Base-by-base conservation (phyloP, 805 yeast genomes). In the Yamadazyma phyllophila region DNA sequence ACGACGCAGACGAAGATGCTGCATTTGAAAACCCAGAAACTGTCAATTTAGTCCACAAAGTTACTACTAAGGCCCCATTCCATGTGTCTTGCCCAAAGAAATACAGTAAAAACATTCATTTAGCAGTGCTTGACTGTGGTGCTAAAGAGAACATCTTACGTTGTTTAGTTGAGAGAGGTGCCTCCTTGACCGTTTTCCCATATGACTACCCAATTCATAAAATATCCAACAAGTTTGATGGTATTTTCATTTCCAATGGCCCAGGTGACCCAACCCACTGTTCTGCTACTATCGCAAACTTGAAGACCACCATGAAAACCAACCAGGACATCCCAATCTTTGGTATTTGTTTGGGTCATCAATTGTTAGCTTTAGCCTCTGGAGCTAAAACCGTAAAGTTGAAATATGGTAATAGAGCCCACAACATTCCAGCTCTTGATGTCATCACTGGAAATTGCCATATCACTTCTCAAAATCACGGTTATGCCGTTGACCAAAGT, bases 351-450 rank as follows among this genome's bases (percentile, higher is more conserved):
- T 75, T 94, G 56, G 99, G 99, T 36, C 99, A 94, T 72, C 99
- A 95, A 74, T 78, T 94, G 58, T 78, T 94, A 55, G 97, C 98
- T 8, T 78, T 92, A 52, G 99, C 99, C 11, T 78, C 90, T 12
- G 99, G 98, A 47, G 98, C 96, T 27, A 82, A 83, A 61, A 94
- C 99, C 39, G 65, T 85, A 60, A 94, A 95, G 71, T 77, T 94
- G 78, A 91, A 89, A 69, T 94, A 91, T 65, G 99, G 99, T 71
- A 94, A 94, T 78, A 85, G 99, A 72, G 99, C 97, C 24, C 99
- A 95, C 73, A 94, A 94, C 67, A 95, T 95, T 53, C 99, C 99
- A 47, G 95, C 96, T 11, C 78, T 91, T 63, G 96, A 92, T 65
- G 67, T 91, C 58, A 74, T 82, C 44, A 86, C 96, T 27, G 97